Percentiles rank a stretch among this genome's conserved stretches.
Conservation (phyloP, 768 basidiomycete species). For the Boletus patriciae region DNA sequence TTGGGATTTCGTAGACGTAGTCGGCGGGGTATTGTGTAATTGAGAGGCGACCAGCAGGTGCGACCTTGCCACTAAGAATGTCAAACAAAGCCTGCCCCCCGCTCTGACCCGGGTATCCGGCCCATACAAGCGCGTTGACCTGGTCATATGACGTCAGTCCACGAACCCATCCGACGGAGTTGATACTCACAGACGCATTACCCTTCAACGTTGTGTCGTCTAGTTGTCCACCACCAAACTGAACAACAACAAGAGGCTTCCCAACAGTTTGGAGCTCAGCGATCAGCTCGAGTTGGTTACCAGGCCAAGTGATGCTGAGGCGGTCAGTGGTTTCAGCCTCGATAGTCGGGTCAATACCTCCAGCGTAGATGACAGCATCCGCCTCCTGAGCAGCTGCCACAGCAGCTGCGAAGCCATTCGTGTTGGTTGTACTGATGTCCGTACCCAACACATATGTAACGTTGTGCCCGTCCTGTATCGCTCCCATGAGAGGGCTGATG, state of each 20-base stretch:
- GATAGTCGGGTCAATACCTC: conserved; percentile 52
- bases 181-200: conserved; percentile 38
- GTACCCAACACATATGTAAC: conserved; percentile 47
- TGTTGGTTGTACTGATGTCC: conserved; percentile 38
- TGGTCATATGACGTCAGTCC: background rate
- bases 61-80: conserved; percentile 49
- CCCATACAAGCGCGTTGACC: conserved; percentile 58
- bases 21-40: conserved; percentile 53
- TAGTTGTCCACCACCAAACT: conserved; percentile 59
- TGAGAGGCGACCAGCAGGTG: conserved; percentile 56
- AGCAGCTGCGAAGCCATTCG: conserved; percentile 50
- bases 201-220: conserved; percentile 48
- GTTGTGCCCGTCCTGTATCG: conserved; percentile 46
- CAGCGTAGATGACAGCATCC: conserved; percentile 52
- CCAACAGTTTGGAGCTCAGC: conserved; percentile 43
- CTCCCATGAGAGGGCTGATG: conserved; percentile 51
- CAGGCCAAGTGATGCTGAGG: conserved; percentile 52
- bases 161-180: background rate
- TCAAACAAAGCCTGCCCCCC: conserved; percentile 55
- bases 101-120: conserved; percentile 38
- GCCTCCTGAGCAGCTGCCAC: conserved; percentile 48
- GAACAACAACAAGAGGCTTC: conserved; percentile 54
- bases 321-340: conserved; percentile 52
- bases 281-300: conserved; percentile 53
- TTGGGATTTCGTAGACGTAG: conserved; percentile 48